Percentiles rank a stretch among this genome's conserved stretches.
Conservation (phyloP, 108 stramenopile genomes). For the Nitzschia inconspicua region DNA sequence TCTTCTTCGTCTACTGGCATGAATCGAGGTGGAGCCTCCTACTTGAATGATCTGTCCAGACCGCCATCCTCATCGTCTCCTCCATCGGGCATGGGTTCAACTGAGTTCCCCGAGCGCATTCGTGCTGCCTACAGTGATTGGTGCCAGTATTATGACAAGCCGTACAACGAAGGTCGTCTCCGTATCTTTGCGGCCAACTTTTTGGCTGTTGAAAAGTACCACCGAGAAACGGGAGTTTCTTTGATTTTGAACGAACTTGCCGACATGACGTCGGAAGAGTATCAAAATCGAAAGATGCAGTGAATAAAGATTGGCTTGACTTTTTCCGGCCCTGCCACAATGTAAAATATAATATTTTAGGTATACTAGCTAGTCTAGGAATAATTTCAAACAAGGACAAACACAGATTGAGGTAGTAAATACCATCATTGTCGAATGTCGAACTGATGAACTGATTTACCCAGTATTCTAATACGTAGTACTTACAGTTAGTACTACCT, state of each 20-base stretch:
- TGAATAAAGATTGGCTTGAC: too few species aligned
- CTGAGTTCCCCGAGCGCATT: constrained; percentile 17
- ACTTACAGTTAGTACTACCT: too few species aligned
- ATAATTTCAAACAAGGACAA: too few species aligned
- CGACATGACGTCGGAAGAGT: constrained; percentile 67
- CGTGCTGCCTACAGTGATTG: constrained; percentile 20
- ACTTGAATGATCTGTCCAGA: neutral
- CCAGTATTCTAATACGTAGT: too few species aligned
- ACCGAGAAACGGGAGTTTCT: constrained; percentile 7
- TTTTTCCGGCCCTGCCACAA: too few species aligned
- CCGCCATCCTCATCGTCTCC: neutral
- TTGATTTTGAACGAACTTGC: constrained; percentile 64
- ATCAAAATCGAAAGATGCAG: constrained; percentile 6
- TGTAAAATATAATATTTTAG: too few species aligned
- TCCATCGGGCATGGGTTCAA: neutral
- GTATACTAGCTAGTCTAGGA: too few species aligned
- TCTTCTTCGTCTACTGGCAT: constrained; percentile 1
- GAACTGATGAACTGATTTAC: too few species aligned
- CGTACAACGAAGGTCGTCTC: constrained; percentile 5
- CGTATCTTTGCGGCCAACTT: constrained; percentile 14
- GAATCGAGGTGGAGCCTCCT: neutral
- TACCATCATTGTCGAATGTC: too few species aligned
- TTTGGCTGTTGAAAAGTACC: constrained; percentile 11
- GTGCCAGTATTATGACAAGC: constrained; percentile 25
- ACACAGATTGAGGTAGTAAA: too few species aligned